A percentile compares a stretch with the other conserved stretches of the same genome.
Evolutionary conservation across 371 early-diverging fungal species (phyloP).

Genomic region (Scutellospora calospora): DNA sequence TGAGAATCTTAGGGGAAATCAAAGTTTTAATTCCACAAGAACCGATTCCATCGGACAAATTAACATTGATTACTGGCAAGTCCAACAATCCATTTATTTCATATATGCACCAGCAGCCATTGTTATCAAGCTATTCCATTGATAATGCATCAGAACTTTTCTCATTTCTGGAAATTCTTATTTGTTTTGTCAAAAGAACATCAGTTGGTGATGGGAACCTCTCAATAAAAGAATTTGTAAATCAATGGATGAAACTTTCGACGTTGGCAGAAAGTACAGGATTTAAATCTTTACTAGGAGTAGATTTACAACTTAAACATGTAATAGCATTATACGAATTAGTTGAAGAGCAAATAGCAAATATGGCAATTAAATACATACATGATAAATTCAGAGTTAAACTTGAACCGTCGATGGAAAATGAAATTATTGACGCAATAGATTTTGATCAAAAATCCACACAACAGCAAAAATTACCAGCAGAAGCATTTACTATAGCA

Average conservation of each 20-base stretch:
- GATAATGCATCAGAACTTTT: constrained; percentile 41
- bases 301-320: constrained; percentile 35
- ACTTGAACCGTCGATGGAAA: background rate
- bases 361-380: constrained; percentile 31
- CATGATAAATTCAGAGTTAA: background rate
- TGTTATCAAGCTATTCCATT: background rate
- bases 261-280: constrained; percentile 2
- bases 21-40: constrained; percentile 43
- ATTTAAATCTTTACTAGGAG: constrained; percentile 1
- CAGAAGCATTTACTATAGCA: constrained; percentile 21
- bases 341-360: constrained; percentile 37
- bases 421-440: background rate
- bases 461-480: constrained; percentile 22
- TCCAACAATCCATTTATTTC: background rate
- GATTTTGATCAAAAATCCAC: constrained; percentile 22
- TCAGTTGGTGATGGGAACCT: constrained; percentile 34
- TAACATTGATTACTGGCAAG: background rate
- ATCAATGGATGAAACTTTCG: constrained; percentile 45
- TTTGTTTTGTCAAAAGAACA: constrained; percentile 42
- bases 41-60: constrained; percentile 25
- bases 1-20: constrained; percentile 23
- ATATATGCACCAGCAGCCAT: background rate
- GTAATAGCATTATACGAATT: constrained; percentile 41
- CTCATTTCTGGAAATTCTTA: constrained; percentile 40
- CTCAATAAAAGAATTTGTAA: constrained; percentile 28